A percentile compares a stretch with the other conserved stretches of the same genome.
phyloP scores from a whole-genome alignment of 768 basidiomycete genomes.

The Termitomyces sp. region DNA sequence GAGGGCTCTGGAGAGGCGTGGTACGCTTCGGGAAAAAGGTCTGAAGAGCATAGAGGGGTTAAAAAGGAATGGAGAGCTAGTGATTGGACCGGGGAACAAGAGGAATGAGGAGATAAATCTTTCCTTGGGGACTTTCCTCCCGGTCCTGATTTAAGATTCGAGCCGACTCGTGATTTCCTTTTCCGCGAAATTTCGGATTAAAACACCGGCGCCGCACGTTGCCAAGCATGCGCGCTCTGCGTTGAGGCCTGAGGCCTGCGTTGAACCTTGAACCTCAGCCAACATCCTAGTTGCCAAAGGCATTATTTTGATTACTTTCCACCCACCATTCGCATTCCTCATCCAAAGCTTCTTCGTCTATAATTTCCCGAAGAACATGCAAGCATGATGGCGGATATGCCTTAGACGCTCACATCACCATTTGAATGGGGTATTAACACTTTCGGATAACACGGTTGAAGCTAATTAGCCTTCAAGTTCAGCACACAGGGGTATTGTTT shows the following conservation, averaged over 20 bases:
- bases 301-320: background rate
- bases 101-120: background rate
- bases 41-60: slow-evolving; percentile 33
- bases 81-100: background rate
- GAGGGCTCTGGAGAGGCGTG: slow-evolving; percentile 39
- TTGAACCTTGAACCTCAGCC: background rate
- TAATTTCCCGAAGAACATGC: background rate
- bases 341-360: background rate
- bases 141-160: background rate
- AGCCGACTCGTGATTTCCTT: background rate
- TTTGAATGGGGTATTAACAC: background rate
- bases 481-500: background rate
- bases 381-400: background rate
- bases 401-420: no score
- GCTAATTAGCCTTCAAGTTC: background rate
- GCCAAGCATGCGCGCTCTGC: no score
- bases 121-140: background rate
- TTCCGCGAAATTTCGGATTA: background rate
- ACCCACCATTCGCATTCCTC: background rate
- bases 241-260: no score
- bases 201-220: background rate
- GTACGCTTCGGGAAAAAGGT: slow-evolving; percentile 18
- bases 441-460: background rate
- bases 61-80: background rate
- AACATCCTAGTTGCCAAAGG: background rate